Percentiles rank a stretch among this genome's conserved stretches.
Conservation (phyloP, 1,139 yeast genomes). For the Zygosaccharomyces sapae region DNA sequence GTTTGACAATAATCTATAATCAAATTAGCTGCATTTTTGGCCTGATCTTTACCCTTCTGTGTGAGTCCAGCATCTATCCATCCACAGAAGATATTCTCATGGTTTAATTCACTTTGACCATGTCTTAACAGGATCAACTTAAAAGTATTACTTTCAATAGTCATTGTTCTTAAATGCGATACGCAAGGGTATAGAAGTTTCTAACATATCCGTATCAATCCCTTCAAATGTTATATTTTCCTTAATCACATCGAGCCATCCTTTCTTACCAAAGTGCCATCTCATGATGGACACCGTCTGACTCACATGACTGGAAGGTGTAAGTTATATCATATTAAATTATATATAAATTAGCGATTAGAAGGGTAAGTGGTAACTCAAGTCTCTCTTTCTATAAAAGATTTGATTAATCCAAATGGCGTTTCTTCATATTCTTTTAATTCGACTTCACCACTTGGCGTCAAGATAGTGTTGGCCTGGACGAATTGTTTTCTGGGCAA, state of each 20-base stretch:
- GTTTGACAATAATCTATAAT: constrained; percentile 37
- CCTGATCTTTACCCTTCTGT: constrained; percentile 58
- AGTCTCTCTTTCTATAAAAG: constrained; percentile 60
- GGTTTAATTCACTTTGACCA: constrained; percentile 73
- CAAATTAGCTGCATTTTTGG: constrained; percentile 54
- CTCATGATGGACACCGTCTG: constrained; percentile 4
- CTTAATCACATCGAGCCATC: neutral
- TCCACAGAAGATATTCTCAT: constrained; percentile 68
- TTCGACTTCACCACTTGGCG: constrained; percentile 44
- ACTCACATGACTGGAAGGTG: constrained; percentile 2
- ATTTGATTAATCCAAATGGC: constrained; percentile 69
- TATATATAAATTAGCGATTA: neutral
- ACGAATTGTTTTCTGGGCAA: constrained; percentile 79
- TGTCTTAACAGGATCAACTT: constrained; percentile 45
- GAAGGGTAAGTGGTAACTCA: constrained; percentile 8
- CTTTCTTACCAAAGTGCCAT: constrained; percentile 1
- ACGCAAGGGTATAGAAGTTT: neutral
- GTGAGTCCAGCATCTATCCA: constrained; percentile 73
- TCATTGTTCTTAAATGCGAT: constrained; percentile 10
- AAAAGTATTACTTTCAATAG: constrained; percentile 19
- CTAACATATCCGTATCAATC: neutral
- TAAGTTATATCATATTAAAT: neutral
- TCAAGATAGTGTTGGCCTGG: constrained; percentile 62
- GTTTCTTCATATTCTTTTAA: constrained; percentile 70
- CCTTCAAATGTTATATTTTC: neutral